These are phyloP conservation scores for Tulasnella sp. DNA, from an alignment of 768 basidiomycete genomes.

Conservation along the genomic window DNA sequence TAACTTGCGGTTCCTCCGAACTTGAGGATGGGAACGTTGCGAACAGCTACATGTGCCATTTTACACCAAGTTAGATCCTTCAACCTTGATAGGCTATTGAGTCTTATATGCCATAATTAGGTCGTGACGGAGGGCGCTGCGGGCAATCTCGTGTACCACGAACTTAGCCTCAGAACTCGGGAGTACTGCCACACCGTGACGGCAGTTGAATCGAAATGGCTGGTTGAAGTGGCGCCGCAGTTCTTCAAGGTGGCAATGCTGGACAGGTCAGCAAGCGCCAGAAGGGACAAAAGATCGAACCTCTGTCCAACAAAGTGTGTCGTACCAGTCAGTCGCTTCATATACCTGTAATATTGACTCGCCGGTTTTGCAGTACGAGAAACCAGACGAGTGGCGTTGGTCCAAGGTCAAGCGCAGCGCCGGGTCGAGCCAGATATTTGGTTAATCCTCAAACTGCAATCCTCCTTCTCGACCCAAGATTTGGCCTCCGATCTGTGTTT, in stretches of 20 bases:
- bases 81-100: too few species aligned
- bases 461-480: background rate
- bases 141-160: slow-evolving; percentile 74
- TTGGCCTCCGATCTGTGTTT: background rate
- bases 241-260: slow-evolving; percentile 97
- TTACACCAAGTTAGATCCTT: too few species aligned
- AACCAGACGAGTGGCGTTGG: slow-evolving; percentile 91
- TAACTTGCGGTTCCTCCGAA: too few species aligned
- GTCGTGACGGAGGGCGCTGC: too few species aligned
- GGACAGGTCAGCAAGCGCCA: slow-evolving; percentile 98
- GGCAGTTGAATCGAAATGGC: slow-evolving; percentile 97
- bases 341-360: background rate
- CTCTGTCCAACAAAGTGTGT: slow-evolving; percentile 80
- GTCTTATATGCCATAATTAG: too few species aligned
- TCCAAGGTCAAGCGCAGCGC: slow-evolving; percentile 92
- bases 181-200: slow-evolving; percentile 94
- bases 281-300: slow-evolving; percentile 95
- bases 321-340: background rate
- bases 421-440: slow-evolving; percentile 91
- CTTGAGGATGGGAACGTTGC: too few species aligned
- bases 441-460: slow-evolving; percentile 48
- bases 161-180: slow-evolving; percentile 91
- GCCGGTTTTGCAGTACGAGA: slow-evolving; percentile 62
- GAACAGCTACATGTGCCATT: too few species aligned
- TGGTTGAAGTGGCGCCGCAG: slow-evolving; percentile 95